Percentiles rank a stretch among this genome's conserved stretches.
Evolutionary conservation across 768 basidiomycete genomes (phyloP).

Genomic region (Calocybe cyanea): DNA sequence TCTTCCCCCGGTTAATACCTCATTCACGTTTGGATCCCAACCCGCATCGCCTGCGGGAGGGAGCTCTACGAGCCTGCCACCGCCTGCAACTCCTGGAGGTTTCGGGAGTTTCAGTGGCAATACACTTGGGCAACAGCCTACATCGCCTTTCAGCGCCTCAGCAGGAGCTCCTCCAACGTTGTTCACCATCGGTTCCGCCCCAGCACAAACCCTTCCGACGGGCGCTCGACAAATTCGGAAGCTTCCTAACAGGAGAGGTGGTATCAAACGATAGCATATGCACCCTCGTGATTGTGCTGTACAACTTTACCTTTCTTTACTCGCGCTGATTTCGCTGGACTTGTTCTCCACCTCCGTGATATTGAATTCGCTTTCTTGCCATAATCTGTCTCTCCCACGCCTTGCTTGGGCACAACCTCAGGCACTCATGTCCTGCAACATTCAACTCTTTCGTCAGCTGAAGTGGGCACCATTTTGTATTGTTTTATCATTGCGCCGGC

Average conservation of each 20-base stretch:
- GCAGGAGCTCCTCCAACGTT: slow-evolving; percentile 34
- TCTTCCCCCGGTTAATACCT: slow-evolving; percentile 27
- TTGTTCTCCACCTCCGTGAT: slow-evolving; percentile 1
- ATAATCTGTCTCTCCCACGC: not conserved
- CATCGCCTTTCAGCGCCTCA: slow-evolving; percentile 44
- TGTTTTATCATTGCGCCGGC: too few species aligned
- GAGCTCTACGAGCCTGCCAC: slow-evolving; percentile 33
- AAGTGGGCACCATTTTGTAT: slow-evolving; percentile 1
- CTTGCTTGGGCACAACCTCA: slow-evolving; percentile 6
- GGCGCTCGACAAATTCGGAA: slow-evolving; percentile 49
- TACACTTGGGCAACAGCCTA: slow-evolving; percentile 34
- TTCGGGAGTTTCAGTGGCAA: slow-evolving; percentile 36
- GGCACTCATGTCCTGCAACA: not conserved
- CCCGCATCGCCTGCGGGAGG: slow-evolving; percentile 54
- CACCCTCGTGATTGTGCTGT: too few species aligned
- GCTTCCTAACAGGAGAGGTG: slow-evolving; percentile 45
- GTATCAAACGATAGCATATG: slow-evolving; percentile 30
- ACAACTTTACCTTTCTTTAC: not conserved
- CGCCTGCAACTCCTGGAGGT: slow-evolving; percentile 30
- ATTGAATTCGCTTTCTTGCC: not conserved
- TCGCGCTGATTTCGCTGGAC: not conserved
- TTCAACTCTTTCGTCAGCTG: not conserved
- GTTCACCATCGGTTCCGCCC: slow-evolving; percentile 61
- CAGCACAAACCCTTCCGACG: slow-evolving; percentile 30
- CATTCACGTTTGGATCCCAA: slow-evolving; percentile 55